Conservation (phyloP, 2,329 filamentous ascomycete genomes). For the Ceratocystis cacaofunesta region DNA sequence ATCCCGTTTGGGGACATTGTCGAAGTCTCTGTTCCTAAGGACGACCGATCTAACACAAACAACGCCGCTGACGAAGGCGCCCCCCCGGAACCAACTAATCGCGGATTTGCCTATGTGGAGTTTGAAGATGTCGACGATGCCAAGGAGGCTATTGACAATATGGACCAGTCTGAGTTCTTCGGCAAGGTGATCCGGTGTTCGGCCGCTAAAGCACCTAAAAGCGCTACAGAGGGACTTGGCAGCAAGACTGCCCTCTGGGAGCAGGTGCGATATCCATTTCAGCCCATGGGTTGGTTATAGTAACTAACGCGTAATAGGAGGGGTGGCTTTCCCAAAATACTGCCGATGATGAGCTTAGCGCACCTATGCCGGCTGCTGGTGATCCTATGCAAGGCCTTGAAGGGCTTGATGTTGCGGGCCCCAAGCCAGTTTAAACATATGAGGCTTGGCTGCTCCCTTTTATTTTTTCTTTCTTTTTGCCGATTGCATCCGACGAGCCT, state of each 20-base stretch:
- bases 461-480: constrained; percentile 18
- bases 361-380: constrained; percentile 39
- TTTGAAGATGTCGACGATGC: constrained; percentile 78
- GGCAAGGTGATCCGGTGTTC: constrained; percentile 86
- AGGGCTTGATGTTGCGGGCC: constrained; percentile 84
- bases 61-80: neutral
- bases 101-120: constrained; percentile 93
- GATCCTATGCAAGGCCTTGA: constrained; percentile 96
- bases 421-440: constrained; percentile 52
- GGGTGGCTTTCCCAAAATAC: constrained; percentile 83
- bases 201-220: constrained; percentile 81
- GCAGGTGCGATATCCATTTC: constrained; percentile 46
- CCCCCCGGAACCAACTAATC: constrained; percentile 56
- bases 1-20: constrained; percentile 93
- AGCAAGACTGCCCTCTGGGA: constrained; percentile 95
- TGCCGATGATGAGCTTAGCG: constrained; percentile 55
- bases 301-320: constrained; percentile 44
- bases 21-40: constrained; percentile 79
- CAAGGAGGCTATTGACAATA: constrained; percentile 93
- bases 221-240: constrained; percentile 70
- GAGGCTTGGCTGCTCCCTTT: neutral
- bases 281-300: neutral
- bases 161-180: constrained; percentile 93
- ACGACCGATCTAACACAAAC: constrained; percentile 52
- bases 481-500: constrained; percentile 3